Conservation (phyloP, 148 eudicot species). For the Persicaria tinctoria region DNA sequence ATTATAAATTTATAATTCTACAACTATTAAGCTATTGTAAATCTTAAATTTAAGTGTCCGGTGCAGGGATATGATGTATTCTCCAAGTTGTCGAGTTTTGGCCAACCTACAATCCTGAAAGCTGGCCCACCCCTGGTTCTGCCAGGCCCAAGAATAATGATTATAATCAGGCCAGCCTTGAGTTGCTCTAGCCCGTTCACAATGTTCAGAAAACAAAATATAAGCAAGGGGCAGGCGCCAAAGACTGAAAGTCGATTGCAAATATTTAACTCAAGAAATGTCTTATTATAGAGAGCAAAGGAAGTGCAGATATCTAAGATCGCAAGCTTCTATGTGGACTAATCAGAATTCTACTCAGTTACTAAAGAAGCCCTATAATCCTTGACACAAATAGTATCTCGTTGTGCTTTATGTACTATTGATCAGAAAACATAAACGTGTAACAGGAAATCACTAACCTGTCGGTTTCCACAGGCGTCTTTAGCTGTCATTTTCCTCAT, state of each 20-base stretch:
- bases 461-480: constrained; percentile 70
- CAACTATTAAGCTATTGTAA: neutral
- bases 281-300: no score
- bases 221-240: no score
- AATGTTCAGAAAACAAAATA: neutral
- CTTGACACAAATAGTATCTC: no score
- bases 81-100: neutral
- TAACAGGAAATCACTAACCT: constrained; percentile 31
- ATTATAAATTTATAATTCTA: neutral
- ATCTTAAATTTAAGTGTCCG: neutral
- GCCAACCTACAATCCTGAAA: neutral
- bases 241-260: no score
- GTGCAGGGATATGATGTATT: neutral
- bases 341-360: no score
- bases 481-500: constrained; percentile 86
- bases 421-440: neutral
- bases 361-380: no score
- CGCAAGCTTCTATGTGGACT: no score
- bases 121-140: neutral
- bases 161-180: neutral
- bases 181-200: neutral
- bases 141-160: constrained; percentile 4
- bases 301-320: no score
- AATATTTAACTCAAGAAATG: no score
- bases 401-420: no score